A percentile compares a stretch with the other conserved stretches of the same genome.
phyloP scores from a whole-genome alignment of 2,329 filamentous ascomycete species.

The Fusarium sp. region DNA sequence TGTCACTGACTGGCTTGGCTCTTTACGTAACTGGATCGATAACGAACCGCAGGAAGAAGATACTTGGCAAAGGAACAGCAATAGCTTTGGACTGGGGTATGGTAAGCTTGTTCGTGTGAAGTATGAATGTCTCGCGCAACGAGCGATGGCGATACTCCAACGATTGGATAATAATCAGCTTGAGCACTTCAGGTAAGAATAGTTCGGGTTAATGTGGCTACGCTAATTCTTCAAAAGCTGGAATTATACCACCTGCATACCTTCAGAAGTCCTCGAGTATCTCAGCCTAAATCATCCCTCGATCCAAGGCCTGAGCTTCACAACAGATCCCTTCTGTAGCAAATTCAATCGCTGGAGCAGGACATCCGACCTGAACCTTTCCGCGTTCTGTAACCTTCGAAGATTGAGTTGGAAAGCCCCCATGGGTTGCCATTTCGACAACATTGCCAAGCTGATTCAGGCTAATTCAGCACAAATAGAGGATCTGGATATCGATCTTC shows the following conservation, averaged over 20 bases:
- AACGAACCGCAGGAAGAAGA: background rate
- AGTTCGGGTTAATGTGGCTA: accelerated
- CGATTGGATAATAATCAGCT: background rate
- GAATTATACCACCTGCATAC: background rate
- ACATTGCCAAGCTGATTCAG: background rate
- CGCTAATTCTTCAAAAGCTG: background rate
- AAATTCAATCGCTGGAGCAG: constrained; percentile 14
- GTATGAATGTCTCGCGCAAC: constrained; percentile 17
- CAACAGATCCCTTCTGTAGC: constrained; percentile 10
- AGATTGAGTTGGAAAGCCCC: background rate
- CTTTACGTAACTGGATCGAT: background rate
- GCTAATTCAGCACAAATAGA: accelerated
- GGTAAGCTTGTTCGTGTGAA: constrained; percentile 1
- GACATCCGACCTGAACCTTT: background rate
- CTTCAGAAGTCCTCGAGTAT: background rate
- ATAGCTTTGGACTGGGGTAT: background rate
- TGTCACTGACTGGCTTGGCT: constrained; percentile 3
- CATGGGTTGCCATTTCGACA: background rate
- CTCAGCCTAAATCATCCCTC: background rate
- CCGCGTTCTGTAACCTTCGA: background rate
- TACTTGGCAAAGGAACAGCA: background rate
- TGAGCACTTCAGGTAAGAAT: background rate
- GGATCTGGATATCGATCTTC: background rate
- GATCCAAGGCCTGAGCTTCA: background rate
- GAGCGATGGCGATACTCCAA: background rate